Base-by-base conservation (phyloP, 2,329 filamentous ascomycete species). In the Fusarium sp. region DNA sequence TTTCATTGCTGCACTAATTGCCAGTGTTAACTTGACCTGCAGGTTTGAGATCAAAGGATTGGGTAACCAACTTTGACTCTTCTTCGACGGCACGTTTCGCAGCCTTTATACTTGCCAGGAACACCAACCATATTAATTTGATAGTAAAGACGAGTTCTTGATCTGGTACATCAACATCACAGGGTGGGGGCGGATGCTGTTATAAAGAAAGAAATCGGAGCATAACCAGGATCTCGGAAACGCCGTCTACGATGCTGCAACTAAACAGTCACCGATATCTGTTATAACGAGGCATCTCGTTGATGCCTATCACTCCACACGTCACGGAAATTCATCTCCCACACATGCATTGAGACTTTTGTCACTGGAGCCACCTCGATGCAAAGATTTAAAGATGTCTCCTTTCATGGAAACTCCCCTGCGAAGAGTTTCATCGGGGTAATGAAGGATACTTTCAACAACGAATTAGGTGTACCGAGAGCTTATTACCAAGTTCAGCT, bases 41-140 rank as follows among this genome's bases (percentile, higher is more conserved):
- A 23, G 44, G 19, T 20, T 19, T 20, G 11, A 19, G 24, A 39
- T 60, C 23, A 17, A 32, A 21, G 24, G 26, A 19, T 23, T 24
- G 17, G 24, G 19, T 43, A 32, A 68, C 82, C 66, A 78, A 87
- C 87, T 74, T 87, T 88, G 62, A 89, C 87, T 74, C 88, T 82
- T 50, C 87, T 79, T 26, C 81, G 78, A 47, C 87, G 80, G 73
- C 87, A 89, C 24, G 87, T 89, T 75, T 88, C 86, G 77, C 87
- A 89, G 36, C 86, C 87, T 75, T 88, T 88, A 74, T 86, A 89
- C 75, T 88, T 89, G 50, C 87, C 87, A 36, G 86, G 83, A 58
- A 89, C 86, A 52, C 87, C 87, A 67, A 88, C 86, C 86, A 88
- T 88, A 34, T 56, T 80, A 73, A 65, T 40, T 64, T 7, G 40